These are phyloP conservation scores for Lolium multiflorum DNA, from an alignment of 176 grass and related monocot genomes.

Conservation along the genomic window DNA sequence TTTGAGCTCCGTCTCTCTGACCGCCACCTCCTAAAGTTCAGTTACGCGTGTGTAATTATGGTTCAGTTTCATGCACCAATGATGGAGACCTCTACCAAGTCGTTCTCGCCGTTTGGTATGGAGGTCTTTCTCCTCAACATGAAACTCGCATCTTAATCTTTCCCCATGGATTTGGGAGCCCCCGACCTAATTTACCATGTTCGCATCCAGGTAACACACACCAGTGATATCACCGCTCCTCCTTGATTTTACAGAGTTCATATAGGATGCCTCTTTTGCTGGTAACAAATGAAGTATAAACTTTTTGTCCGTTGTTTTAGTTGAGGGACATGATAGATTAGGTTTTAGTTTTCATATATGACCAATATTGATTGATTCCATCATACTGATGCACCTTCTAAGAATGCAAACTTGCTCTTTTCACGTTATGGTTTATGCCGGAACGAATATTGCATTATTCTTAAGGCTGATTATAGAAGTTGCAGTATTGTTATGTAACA, in stretches of 20 bases:
- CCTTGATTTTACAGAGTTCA: neutral
- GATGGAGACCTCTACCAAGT: neutral
- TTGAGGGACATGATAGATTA: neutral
- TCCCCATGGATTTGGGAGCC: neutral
- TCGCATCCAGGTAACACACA: too few species aligned
- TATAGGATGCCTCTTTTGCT: neutral
- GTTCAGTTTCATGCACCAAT: neutral
- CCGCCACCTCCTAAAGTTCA: neutral
- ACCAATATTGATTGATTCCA: too few species aligned
- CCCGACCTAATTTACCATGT: neutral
- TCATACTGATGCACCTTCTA: too few species aligned
- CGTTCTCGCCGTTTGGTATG: neutral
- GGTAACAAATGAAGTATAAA: neutral
- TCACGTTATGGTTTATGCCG: too few species aligned
- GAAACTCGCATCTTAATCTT: too few species aligned
- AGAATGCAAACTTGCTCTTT: too few species aligned
- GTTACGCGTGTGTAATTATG: neutral
- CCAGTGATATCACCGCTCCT: neutral
- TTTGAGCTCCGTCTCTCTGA: too few species aligned
- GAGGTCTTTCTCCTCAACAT: neutral
- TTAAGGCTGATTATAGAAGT: too few species aligned
- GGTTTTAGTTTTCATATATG: neutral
- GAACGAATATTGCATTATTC: too few species aligned
- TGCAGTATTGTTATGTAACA: too few species aligned
- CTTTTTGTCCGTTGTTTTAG: neutral